These are phyloP conservation scores for Cutaneotrichosporon arboriforme DNA, from an alignment of 1,284 basidiomycete genomes.

Conservation along the genomic window DNA sequence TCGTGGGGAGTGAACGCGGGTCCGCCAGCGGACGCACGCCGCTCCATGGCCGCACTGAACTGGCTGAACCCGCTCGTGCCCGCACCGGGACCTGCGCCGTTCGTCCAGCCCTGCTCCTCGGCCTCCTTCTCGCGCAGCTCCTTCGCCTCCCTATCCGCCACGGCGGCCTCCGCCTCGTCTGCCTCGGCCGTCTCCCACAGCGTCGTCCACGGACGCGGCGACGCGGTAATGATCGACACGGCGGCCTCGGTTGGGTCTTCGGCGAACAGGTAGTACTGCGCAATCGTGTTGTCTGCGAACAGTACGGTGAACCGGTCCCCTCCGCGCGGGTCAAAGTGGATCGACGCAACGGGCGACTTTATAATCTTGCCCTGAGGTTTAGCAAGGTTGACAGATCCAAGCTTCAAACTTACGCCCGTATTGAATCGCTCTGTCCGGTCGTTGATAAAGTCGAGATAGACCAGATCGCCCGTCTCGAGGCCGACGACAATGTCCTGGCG, in stretches of 20 bases:
- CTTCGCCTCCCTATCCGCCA: background rate
- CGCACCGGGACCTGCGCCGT: background rate
- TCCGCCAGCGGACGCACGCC: background rate
- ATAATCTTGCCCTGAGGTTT: slow-evolving; percentile 64
- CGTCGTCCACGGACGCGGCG: slow-evolving; percentile 34
- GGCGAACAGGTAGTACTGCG: slow-evolving; percentile 41
- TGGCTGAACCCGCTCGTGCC: background rate
- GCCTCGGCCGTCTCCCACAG: slow-evolving; percentile 21
- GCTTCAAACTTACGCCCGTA: slow-evolving; percentile 67
- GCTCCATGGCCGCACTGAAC: background rate
- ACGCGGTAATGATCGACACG: slow-evolving; percentile 19
- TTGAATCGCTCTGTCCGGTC: slow-evolving; percentile 80
- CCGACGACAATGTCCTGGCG: slow-evolving; percentile 86
- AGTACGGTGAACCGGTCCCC: slow-evolving; percentile 82
- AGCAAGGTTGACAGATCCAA: background rate
- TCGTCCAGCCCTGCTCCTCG: background rate
- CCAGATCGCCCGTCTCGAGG: slow-evolving; percentile 82
- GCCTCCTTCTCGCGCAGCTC: background rate
- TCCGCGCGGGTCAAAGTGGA: slow-evolving; percentile 84
- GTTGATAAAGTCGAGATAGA: slow-evolving; percentile 74
- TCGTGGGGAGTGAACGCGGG: background rate
- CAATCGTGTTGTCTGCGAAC: slow-evolving; percentile 61
- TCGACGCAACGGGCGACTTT: slow-evolving; percentile 69
- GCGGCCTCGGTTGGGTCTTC: slow-evolving; percentile 34
- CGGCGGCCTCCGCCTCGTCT: slow-evolving; percentile 1